phyloP scores from a whole-genome alignment of 2,329 filamentous ascomycete genomes.

The Coleophoma cylindrospora region DNA sequence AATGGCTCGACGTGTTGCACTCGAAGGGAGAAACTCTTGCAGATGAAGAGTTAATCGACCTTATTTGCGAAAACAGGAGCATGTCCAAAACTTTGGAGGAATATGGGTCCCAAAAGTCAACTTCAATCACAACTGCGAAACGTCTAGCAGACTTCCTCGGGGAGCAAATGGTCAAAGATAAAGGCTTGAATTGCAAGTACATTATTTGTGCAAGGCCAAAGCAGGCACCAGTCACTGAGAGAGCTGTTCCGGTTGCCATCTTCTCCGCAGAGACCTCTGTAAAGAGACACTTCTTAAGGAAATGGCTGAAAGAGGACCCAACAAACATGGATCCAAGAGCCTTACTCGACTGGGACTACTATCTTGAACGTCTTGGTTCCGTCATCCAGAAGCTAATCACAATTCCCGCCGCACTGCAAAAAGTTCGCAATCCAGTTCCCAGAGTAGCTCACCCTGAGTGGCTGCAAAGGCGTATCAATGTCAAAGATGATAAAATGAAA shows the following conservation, averaged over 20 bases:
- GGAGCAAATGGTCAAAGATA: slow-evolving; percentile 99
- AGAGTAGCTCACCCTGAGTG: slow-evolving; percentile 93
- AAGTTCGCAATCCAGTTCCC: slow-evolving; percentile 89
- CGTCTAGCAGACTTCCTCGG: slow-evolving; percentile 93
- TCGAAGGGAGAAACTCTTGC: slow-evolving; percentile 84
- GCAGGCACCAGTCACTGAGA: slow-evolving; percentile 88
- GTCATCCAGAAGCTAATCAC: slow-evolving; percentile 99
- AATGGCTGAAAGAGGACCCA: slow-evolving; percentile 94
- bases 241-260: slow-evolving; percentile 91
- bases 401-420: slow-evolving; percentile 93
- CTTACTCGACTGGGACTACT: slow-evolving; percentile 96
- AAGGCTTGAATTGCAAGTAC: slow-evolving; percentile 98
- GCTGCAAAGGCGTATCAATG: slow-evolving; percentile 88
- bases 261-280: slow-evolving; percentile 89
- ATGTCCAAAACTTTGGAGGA: slow-evolving; percentile 98
- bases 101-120: slow-evolving; percentile 93
- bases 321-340: slow-evolving; percentile 83
- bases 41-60: slow-evolving; percentile 94
- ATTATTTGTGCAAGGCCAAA: slow-evolving; percentile 88
- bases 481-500: slow-evolving; percentile 96
- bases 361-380: slow-evolving; percentile 88
- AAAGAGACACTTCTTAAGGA: slow-evolving; percentile 84
- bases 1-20: slow-evolving; percentile 93
- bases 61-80: slow-evolving; percentile 99
- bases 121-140: slow-evolving; percentile 96